Evolutionary conservation across 2,329 filamentous ascomycete genomes (phyloP).

Genomic region (Aspergillus transmontanensis): DNA sequence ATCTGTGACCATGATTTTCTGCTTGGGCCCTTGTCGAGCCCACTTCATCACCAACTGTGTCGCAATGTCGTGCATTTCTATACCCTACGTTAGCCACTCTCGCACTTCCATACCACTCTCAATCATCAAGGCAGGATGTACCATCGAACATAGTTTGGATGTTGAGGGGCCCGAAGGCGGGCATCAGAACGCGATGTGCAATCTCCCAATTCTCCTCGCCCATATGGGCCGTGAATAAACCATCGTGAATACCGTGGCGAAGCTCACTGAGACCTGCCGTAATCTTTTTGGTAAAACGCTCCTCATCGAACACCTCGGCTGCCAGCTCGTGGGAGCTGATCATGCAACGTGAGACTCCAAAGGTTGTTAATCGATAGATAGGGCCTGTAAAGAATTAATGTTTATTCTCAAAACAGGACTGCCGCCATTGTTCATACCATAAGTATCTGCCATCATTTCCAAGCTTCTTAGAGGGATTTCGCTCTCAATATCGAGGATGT

Average conservation of each 20-base stretch:
- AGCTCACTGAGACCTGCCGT: slow-evolving; percentile 56
- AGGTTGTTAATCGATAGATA: slow-evolving; percentile 59
- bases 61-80: slow-evolving; percentile 46
- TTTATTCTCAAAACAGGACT: not conserved
- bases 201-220: slow-evolving; percentile 64
- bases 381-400: slow-evolving; percentile 46
- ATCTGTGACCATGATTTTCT: slow-evolving; percentile 62
- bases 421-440: not conserved
- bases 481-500: slow-evolving; percentile 2
- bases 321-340: slow-evolving; percentile 58
- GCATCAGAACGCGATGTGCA: slow-evolving; percentile 55
- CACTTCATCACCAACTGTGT: slow-evolving; percentile 45
- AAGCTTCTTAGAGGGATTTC: slow-evolving; percentile 1
- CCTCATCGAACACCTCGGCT: slow-evolving; percentile 67
- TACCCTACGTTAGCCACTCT: not conserved
- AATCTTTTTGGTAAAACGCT: slow-evolving; percentile 63
- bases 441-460: not conserved
- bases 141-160: slow-evolving; percentile 48
- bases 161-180: slow-evolving; percentile 50
- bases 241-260: slow-evolving; percentile 63
- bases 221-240: slow-evolving; percentile 63
- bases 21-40: slow-evolving; percentile 54
- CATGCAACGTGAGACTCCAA: slow-evolving; percentile 51
- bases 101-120: not conserved
- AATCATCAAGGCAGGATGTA: slow-evolving; percentile 10